A percentile compares a stretch with the other conserved stretches of the same genome.
Conservation (phyloP, 2,329 filamentous ascomycete species). For the Ophiostoma ips region DNA sequence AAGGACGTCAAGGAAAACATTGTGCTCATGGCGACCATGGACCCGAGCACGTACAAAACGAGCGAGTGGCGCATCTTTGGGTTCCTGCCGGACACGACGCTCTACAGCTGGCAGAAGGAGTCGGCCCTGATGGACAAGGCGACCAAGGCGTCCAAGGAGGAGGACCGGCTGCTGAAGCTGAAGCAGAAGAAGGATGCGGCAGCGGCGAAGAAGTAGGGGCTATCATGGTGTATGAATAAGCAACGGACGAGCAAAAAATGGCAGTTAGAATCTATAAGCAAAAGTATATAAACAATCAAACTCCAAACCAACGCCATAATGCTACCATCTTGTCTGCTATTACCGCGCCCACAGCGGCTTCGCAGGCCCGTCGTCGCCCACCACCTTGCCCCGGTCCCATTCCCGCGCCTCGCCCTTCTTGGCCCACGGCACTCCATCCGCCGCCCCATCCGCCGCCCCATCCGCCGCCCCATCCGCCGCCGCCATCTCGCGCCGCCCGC, state of each 20-base stretch:
- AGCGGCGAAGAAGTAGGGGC: background rate
- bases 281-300: background rate
- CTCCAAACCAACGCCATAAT: background rate
- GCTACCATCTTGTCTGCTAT: background rate
- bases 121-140: constrained; percentile 5
- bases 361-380: constrained; percentile 9
- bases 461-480: constrained; percentile 30
- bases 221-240: background rate
- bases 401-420: constrained; percentile 50
- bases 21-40: constrained; percentile 38
- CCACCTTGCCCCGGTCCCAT: constrained; percentile 43
- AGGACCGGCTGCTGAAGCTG: background rate
- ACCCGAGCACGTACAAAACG: constrained; percentile 31
- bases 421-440: constrained; percentile 42
- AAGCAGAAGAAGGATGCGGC: background rate
- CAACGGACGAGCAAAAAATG: background rate
- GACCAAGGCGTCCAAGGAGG: background rate
- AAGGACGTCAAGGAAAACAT: constrained; percentile 50
- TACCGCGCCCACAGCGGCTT: constrained; percentile 13
- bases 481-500: constrained; percentile 32
- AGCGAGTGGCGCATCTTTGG: constrained; percentile 53
- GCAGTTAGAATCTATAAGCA: background rate
- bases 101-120: constrained; percentile 25
- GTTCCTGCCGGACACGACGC: constrained; percentile 39
- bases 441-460: background rate